Conservation (phyloP, 129 eudicot genomes). For the carrot (Daucus carota) region DNA sequence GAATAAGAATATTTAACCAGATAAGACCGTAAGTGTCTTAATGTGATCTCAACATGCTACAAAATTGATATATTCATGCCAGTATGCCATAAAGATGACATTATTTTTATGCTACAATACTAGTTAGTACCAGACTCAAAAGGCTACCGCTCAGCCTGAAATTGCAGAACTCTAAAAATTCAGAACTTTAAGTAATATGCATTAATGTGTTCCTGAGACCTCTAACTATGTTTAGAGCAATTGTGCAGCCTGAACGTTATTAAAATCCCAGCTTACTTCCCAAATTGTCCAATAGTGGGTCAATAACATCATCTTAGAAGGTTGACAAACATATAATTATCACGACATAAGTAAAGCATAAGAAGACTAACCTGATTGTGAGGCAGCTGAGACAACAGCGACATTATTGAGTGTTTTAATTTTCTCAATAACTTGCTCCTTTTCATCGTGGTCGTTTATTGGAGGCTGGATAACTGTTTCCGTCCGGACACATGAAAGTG, state of each 20-base stretch:
- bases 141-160: neutral
- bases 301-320: constrained; percentile 2
- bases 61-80: too few species aligned
- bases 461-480: constrained; percentile 15
- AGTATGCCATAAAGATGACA: neutral
- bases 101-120: neutral
- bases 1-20: neutral
- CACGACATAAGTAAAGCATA: neutral
- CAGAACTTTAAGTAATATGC: neutral
- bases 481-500: constrained; percentile 35
- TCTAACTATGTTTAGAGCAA: neutral
- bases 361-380: constrained; percentile 54
- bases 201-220: too few species aligned
- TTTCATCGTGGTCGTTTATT: constrained; percentile 22
- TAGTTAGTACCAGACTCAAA: neutral
- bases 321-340: neutral
- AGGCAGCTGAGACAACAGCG: constrained; percentile 45
- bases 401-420: constrained; percentile 48
- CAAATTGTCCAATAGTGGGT: neutral
- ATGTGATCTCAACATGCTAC: neutral
- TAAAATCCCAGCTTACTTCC: neutral
- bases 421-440: constrained; percentile 27
- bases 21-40: neutral
- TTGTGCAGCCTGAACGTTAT: neutral
- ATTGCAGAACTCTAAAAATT: neutral